A percentile compares a stretch with the other conserved stretches of the same genome.
phyloP scores from a whole-genome alignment of 2,329 filamentous ascomycete genomes.

The Coniochaeta hoffmannii region DNA sequence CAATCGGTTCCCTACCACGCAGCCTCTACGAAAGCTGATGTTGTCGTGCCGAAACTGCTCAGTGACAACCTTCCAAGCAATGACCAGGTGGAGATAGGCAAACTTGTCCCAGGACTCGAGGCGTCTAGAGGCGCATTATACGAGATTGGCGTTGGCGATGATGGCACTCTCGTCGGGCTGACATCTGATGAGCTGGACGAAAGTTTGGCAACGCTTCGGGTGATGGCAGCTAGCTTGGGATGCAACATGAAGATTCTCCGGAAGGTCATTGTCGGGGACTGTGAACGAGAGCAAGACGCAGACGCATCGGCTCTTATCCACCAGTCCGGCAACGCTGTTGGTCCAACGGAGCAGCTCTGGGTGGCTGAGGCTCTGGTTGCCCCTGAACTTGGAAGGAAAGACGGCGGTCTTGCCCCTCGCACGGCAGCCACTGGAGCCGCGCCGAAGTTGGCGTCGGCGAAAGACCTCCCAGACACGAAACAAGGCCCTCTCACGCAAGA shows the following conservation, averaged over 20 bases:
- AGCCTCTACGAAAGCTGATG: slow-evolving; percentile 60
- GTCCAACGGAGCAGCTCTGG: slow-evolving; percentile 55
- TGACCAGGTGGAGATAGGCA: slow-evolving; percentile 39
- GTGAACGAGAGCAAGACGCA: slow-evolving; percentile 58
- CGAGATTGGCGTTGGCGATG: slow-evolving; percentile 92
- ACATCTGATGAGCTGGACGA: slow-evolving; percentile 89
- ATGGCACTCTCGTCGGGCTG: slow-evolving; percentile 83
- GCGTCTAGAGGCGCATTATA: slow-evolving; percentile 91
- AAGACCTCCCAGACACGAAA: not conserved
- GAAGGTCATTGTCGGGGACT: slow-evolving; percentile 77
- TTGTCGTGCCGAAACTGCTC: slow-evolving; percentile 69
- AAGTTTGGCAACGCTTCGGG: slow-evolving; percentile 73
- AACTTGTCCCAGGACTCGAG: slow-evolving; percentile 72
- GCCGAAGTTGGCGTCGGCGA: not conserved
- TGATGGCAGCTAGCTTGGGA: slow-evolving; percentile 89
- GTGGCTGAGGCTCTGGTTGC: slow-evolving; percentile 88
- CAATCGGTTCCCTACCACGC: slow-evolving; percentile 91
- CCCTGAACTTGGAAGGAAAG: slow-evolving; percentile 50
- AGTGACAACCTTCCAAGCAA: slow-evolving; percentile 47
- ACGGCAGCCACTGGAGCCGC: not conserved
- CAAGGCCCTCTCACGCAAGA: slow-evolving; percentile 50
- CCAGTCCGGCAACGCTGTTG: slow-evolving; percentile 1
- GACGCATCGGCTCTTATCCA: slow-evolving; percentile 17
- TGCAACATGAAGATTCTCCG: slow-evolving; percentile 77
- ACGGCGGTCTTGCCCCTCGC: not conserved